These are phyloP conservation scores for Fusarium multiceps DNA, from an alignment of 2,329 filamentous ascomycete genomes.

Conservation along the genomic window DNA sequence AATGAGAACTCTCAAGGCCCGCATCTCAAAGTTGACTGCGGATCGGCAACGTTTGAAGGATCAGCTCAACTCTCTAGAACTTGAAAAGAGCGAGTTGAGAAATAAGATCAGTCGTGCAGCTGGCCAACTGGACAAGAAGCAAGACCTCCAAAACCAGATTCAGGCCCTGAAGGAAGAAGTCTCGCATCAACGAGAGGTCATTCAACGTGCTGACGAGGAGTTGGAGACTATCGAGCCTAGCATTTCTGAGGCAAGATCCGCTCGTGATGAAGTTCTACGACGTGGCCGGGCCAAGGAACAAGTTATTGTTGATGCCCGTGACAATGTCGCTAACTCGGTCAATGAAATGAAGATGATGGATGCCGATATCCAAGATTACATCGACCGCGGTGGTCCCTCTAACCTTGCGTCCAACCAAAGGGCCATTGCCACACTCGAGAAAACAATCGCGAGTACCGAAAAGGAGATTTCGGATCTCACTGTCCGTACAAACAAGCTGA, in stretches of 20 bases:
- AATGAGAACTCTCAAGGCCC: conserved; percentile 70
- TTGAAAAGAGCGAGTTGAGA: conserved; percentile 79
- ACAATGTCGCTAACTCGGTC: conserved; percentile 77
- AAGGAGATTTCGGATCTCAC: conserved; percentile 75
- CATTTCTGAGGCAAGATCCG: conserved; percentile 78
- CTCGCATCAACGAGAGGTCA: conserved; percentile 73
- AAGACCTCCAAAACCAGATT: conserved; percentile 75
- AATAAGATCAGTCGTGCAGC: conserved; percentile 77
- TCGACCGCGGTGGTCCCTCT: conserved; percentile 77
- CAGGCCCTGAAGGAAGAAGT: conserved; percentile 78
- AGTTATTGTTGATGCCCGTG: conserved; percentile 75
- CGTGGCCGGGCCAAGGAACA: conserved; percentile 79
- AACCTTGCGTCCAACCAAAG: conserved; percentile 76
- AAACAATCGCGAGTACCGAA: conserved; percentile 73
- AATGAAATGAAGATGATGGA: conserved; percentile 81
- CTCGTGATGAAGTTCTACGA: conserved; percentile 79
- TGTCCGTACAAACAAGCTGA: conserved; percentile 79
- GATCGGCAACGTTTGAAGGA: conserved; percentile 79
- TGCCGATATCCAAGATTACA: conserved; percentile 81
- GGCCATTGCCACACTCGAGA: conserved; percentile 75
- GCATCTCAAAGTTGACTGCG: conserved; percentile 71
- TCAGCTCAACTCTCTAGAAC: conserved; percentile 76
- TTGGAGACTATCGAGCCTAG: conserved; percentile 80
- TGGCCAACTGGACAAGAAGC: conserved; percentile 85
- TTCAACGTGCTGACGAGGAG: conserved; percentile 77